Conservation (phyloP, 306 rosid species). For the Trichosanthes truncata region DNA sequence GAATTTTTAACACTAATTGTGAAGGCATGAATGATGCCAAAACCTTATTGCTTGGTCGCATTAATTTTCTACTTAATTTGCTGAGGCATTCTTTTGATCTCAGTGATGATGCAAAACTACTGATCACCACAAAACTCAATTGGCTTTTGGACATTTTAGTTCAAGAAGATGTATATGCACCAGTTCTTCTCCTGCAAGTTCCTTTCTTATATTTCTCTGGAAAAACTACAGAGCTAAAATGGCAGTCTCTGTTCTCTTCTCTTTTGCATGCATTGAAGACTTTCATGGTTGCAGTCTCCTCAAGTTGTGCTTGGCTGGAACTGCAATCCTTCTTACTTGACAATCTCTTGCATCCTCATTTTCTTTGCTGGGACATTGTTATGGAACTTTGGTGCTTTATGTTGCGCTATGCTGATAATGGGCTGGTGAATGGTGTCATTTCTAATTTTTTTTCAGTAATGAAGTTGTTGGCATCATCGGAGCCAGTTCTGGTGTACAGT, state of each 20-base stretch:
- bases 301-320: constrained; percentile 55
- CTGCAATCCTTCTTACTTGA: constrained; percentile 64
- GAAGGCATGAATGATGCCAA: constrained; percentile 39
- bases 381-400: constrained; percentile 93
- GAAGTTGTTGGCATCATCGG: constrained; percentile 51
- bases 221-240: constrained; percentile 37
- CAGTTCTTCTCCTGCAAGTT: constrained; percentile 50
- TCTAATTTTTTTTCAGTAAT: constrained; percentile 49
- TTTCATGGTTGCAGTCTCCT: constrained; percentile 60
- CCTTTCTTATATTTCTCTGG: constrained; percentile 47
- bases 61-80: constrained; percentile 42
- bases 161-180: constrained; percentile 61
- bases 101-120: constrained; percentile 36
- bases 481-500: constrained; percentile 41
- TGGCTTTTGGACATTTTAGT: constrained; percentile 57
- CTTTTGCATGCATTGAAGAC: constrained; percentile 62
- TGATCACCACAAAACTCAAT: constrained; percentile 42
- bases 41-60: constrained; percentile 38
- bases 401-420: constrained; percentile 53
- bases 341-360: constrained; percentile 86
- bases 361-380: constrained; percentile 76
- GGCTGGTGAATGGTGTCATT: constrained; percentile 35
- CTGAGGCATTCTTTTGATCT: constrained; percentile 51
- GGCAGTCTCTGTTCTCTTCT: constrained; percentile 57
- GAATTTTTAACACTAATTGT: constrained; percentile 29